Conservation (phyloP, 306 rosid species). For the Cicer yamashitae region DNA sequence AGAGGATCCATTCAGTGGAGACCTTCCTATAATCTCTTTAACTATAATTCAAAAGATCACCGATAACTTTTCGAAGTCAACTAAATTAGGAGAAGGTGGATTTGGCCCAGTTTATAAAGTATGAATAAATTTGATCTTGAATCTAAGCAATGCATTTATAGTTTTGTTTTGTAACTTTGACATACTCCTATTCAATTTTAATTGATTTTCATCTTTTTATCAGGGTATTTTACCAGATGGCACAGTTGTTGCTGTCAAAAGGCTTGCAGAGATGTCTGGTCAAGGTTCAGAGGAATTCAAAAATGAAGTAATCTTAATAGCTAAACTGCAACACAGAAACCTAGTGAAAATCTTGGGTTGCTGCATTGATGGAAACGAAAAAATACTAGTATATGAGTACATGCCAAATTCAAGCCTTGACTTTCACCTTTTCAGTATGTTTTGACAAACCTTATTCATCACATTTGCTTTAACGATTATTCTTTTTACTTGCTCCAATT, state of each 20-base stretch:
- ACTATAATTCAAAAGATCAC: constrained; percentile 27
- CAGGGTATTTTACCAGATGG: constrained; percentile 66
- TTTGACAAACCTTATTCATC: neutral
- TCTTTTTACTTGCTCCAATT: constrained; percentile 5
- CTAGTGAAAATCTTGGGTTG: constrained; percentile 68
- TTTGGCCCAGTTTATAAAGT: constrained; percentile 71
- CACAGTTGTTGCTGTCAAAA: constrained; percentile 60
- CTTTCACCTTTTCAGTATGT: constrained; percentile 54
- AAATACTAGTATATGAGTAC: constrained; percentile 62
- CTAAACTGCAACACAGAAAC: constrained; percentile 63
- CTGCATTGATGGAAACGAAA: constrained; percentile 60
- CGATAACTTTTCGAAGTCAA: constrained; percentile 50
- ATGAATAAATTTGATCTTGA: neutral
- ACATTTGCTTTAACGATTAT: neutral
- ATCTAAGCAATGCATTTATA: neutral
- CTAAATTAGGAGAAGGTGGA: constrained; percentile 71
- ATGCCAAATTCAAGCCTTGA: constrained; percentile 63
- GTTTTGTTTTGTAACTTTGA: neutral
- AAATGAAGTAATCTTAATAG: constrained; percentile 57
- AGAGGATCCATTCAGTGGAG: constrained; percentile 30
- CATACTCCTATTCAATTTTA: too few species aligned
- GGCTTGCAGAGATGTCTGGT: constrained; percentile 55
- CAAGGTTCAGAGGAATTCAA: constrained; percentile 67
- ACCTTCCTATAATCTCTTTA: constrained; percentile 47
- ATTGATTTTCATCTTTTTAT: neutral